Evolutionary conservation across 139 green algal species (phyloP).

Genomic region (Chlorella sp.): DNA sequence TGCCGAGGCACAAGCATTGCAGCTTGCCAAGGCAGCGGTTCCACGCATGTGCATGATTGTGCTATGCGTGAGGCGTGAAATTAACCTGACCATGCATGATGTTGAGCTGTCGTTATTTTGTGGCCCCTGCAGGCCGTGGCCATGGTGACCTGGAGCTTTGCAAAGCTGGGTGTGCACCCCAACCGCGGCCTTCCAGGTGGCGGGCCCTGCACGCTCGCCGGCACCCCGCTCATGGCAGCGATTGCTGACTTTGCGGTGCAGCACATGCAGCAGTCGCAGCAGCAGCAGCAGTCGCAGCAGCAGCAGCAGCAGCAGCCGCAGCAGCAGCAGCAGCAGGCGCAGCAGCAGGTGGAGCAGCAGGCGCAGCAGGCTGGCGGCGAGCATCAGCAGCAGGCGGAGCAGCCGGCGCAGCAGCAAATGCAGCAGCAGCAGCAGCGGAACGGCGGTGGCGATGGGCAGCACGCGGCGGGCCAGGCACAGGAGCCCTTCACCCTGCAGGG

Average conservation of each 20-base stretch:
- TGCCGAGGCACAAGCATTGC: too few relatives aligned
- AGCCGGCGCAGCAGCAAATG: background rate
- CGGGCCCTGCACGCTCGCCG: conserved; percentile 20
- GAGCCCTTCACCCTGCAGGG: conserved; percentile 29
- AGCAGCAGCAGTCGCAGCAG: background rate
- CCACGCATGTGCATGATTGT: too few relatives aligned
- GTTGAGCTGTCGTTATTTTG: too few relatives aligned
- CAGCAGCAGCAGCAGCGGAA: background rate
- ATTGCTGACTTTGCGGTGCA: conserved; percentile 4
- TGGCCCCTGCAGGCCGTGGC: conserved; percentile 34
- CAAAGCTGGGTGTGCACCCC: conserved; percentile 37
- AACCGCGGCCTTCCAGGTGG: conserved; percentile 21
- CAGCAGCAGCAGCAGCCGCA: too few relatives aligned
- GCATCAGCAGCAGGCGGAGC: conserved; percentile 1
- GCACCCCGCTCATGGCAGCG: conserved; percentile 3
- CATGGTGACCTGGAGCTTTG: conserved; percentile 50
- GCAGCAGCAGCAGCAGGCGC: conserved; percentile 7
- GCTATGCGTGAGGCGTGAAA: too few relatives aligned
- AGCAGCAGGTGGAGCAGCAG: background rate
- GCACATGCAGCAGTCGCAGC: conserved; percentile 3
- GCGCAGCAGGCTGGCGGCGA: background rate
- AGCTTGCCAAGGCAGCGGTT: too few relatives aligned
- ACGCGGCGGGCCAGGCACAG: background rate
- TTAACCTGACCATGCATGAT: too few relatives aligned
- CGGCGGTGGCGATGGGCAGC: background rate